Evolutionary conservation across 2,329 filamentous ascomycete species (phyloP).

Genomic region (Fusarium succisae): DNA sequence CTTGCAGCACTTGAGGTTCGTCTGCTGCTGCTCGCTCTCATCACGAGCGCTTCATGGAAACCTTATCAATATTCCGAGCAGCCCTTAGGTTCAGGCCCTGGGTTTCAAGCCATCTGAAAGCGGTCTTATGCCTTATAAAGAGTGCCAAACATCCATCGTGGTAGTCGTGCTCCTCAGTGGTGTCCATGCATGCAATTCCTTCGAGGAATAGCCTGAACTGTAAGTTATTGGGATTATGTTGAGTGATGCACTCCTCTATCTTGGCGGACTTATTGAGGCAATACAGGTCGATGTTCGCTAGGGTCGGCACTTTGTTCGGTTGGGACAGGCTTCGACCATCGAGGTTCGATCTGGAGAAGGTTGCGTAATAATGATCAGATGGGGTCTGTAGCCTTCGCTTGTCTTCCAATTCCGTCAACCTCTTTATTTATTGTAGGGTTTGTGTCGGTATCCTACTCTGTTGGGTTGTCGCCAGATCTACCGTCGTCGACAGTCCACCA

Average conservation of each 20-base stretch:
- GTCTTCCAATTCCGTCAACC: background rate
- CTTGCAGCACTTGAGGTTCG: accelerated
- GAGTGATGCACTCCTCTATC: accelerated
- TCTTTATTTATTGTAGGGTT: background rate
- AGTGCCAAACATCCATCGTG: accelerated
- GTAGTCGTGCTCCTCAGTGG: accelerated
- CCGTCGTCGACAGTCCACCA: background rate
- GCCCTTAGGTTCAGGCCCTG: accelerated
- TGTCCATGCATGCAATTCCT: accelerated
- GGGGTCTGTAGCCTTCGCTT: background rate
- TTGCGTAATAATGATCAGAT: no score
- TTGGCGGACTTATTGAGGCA: accelerated
- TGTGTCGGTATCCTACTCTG: accelerated
- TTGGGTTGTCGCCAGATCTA: background rate
- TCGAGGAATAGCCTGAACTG: accelerated
- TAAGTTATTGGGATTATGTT: accelerated
- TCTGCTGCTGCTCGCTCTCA: background rate
- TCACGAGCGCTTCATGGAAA: accelerated
- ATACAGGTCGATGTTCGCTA: background rate
- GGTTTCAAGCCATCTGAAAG: accelerated
- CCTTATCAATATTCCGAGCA: accelerated
- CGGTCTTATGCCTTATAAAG: accelerated
- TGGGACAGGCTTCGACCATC: background rate
- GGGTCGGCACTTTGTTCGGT: accelerated
- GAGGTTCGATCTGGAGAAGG: background rate